Conservation (phyloP, 306 rosid genomes). For the Pyrus bretschneideri region DNA sequence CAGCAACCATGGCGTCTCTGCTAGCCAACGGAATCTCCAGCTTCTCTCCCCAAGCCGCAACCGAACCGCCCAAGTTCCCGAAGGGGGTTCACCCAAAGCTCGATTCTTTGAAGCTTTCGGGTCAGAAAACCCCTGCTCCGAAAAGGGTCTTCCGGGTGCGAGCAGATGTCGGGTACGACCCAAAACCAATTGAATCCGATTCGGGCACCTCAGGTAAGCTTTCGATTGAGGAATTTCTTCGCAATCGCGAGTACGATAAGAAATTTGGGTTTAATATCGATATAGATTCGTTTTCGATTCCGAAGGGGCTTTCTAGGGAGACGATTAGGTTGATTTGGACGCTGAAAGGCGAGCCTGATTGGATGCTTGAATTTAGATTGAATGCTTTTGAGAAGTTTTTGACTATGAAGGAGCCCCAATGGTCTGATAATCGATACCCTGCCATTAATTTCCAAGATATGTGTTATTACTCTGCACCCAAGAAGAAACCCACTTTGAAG, state of each 20-base stretch:
- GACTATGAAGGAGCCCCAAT: slow-evolving; percentile 58
- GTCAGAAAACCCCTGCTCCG: slow-evolving; percentile 12
- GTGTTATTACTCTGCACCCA: slow-evolving; percentile 80
- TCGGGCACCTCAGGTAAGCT: slow-evolving; percentile 29
- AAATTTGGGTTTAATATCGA: slow-evolving; percentile 65
- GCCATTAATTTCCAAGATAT: slow-evolving; percentile 59
- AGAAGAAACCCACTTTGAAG: slow-evolving; percentile 49
- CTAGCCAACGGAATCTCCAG: slow-evolving; percentile 52
- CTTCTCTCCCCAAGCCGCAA: slow-evolving; percentile 45
- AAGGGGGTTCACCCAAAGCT: slow-evolving; percentile 30
- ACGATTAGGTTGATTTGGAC: slow-evolving; percentile 57
- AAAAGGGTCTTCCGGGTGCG: slow-evolving; percentile 36
- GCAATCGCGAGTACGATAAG: slow-evolving; percentile 68
- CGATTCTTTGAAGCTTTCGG: slow-evolving; percentile 16
- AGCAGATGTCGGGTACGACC: slow-evolving; percentile 49
- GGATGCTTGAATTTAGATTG: slow-evolving; percentile 84
- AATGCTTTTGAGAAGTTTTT: slow-evolving; percentile 61
- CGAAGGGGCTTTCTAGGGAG: slow-evolving; percentile 65
- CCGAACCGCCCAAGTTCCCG: slow-evolving; percentile 24
- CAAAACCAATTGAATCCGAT: slow-evolving; percentile 14
- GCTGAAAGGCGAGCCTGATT: slow-evolving; percentile 65
- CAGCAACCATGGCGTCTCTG: slow-evolving; percentile 66
- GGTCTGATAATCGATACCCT: slow-evolving; percentile 77
- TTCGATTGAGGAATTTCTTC: slow-evolving; percentile 66
- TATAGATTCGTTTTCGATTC: slow-evolving; percentile 73